phyloP scores from a whole-genome alignment of 768 basidiomycete genomes.

The Phlegmacium glaucopus region DNA sequence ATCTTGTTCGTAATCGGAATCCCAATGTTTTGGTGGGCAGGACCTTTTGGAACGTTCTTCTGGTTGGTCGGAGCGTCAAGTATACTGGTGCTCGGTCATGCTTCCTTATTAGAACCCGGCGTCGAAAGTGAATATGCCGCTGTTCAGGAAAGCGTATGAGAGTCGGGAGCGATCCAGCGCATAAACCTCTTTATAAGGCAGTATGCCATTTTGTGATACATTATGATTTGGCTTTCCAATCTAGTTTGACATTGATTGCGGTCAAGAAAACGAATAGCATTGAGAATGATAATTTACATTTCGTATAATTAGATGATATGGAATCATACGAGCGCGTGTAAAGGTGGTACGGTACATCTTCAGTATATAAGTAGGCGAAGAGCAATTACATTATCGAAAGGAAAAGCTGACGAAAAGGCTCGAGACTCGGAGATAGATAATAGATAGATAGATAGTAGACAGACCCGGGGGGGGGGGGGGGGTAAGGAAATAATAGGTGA shows the following conservation, averaged over 20 bases:
- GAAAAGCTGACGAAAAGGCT: neutral
- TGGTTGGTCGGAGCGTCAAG: conserved; percentile 90
- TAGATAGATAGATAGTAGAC: neutral
- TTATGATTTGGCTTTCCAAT: conserved; percentile 9
- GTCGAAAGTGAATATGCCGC: conserved; percentile 89
- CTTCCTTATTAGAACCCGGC: conserved; percentile 88
- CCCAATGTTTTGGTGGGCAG: conserved; percentile 78
- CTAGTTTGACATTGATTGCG: conserved; percentile 9
- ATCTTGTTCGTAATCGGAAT: conserved; percentile 89
- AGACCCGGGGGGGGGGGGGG: neutral
- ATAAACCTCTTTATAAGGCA: conserved; percentile 15
- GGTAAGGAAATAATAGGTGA: conserved; percentile 2
- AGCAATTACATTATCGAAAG: neutral
- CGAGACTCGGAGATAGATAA: neutral
- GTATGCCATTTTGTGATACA: conserved; percentile 5
- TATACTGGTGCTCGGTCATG: conserved; percentile 83
- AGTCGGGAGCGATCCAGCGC: conserved; percentile 2
- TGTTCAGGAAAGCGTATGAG: conserved; percentile 67
- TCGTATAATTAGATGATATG: conserved; percentile 5
- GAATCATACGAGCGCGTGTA: conserved; percentile 8
- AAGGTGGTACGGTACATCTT: neutral
- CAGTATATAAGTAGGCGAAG: neutral
- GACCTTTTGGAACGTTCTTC: conserved; percentile 82
- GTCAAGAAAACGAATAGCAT: conserved; percentile 10
- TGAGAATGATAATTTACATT: conserved; percentile 8